Evolutionary conservation across 176 grass and related monocot genomes (phyloP).

Genomic region (Paspalum vaginatum): DNA sequence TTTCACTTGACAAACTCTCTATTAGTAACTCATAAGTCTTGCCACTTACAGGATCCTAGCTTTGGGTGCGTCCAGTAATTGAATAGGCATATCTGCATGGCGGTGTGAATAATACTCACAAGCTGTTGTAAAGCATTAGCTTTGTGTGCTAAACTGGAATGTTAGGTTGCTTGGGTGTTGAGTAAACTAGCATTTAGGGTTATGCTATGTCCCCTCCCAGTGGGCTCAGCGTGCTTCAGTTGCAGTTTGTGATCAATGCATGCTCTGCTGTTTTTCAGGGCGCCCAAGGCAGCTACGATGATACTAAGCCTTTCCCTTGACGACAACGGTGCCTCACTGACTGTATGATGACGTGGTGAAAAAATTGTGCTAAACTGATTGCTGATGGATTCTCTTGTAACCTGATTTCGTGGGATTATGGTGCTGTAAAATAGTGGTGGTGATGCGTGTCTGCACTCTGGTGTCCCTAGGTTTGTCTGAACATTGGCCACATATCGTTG

Average conservation of each 20-base stretch:
- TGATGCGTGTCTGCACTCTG: not conserved
- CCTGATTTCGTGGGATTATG: constrained; percentile 8
- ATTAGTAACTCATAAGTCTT: not conserved
- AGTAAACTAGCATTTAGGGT: not conserved
- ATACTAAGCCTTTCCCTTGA: constrained; percentile 80
- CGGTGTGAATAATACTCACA: not conserved
- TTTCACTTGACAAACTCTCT: not conserved
- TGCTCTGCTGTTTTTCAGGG: constrained; percentile 61
- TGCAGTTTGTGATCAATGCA: constrained; percentile 21
- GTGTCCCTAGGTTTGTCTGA: not conserved
- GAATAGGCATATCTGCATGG: not conserved
- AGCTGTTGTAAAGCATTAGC: not conserved
- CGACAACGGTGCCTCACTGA: constrained; percentile 82
- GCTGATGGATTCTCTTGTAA: constrained; percentile 24
- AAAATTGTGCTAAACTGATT: not conserved
- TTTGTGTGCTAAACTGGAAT: not conserved
- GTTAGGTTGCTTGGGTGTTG: not conserved
- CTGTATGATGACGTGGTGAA: constrained; percentile 62
- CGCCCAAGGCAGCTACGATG: constrained; percentile 93
- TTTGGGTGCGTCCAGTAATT: not conserved
- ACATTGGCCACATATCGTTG: not conserved
- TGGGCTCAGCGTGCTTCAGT: not conserved
- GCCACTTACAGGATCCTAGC: not conserved
- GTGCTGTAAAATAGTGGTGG: not conserved
- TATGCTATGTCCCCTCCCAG: not conserved